These are phyloP conservation scores for Suillus bovinus DNA, from an alignment of 768 basidiomycete species.

Conservation along the genomic window DNA sequence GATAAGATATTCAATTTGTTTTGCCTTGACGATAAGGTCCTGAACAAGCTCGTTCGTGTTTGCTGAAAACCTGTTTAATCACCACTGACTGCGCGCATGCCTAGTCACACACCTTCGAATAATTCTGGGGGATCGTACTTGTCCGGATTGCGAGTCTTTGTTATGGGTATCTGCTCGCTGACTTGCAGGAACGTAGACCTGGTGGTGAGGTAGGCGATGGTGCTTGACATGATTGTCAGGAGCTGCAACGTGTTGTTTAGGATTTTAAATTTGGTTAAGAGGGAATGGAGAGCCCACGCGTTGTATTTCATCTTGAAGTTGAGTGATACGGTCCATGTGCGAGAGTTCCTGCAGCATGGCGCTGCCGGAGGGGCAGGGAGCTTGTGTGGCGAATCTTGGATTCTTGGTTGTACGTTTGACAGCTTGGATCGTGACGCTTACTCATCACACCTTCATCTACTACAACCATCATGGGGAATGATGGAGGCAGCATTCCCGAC, in stretches of 20 bases:
- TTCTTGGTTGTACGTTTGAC: neutral
- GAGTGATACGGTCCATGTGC: constrained; percentile 95
- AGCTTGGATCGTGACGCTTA: neutral
- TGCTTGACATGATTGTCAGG: constrained; percentile 85
- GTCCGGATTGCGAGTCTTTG: constrained; percentile 71
- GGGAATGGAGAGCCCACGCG: constrained; percentile 47
- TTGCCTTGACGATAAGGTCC: constrained; percentile 84
- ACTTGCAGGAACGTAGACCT: constrained; percentile 79
- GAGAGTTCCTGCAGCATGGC: constrained; percentile 91
- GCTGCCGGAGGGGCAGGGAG: constrained; percentile 39
- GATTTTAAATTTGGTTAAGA: neutral
- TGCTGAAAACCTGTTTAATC: constrained; percentile 41
- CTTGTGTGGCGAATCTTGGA: neutral
- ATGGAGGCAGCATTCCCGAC: constrained; percentile 87
- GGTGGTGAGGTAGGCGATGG: constrained; percentile 75
- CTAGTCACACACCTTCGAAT: constrained; percentile 60
- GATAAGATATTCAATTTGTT: constrained; percentile 86
- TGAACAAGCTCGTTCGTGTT: constrained; percentile 83
- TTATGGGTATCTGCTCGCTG: constrained; percentile 78
- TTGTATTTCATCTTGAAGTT: constrained; percentile 93
- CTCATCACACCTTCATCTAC: neutral
- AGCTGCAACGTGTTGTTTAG: constrained; percentile 47
- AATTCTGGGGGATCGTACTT: constrained; percentile 72
- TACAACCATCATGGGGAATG: constrained; percentile 69
- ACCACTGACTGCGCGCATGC: neutral